Base-by-base conservation (phyloP, 495 filamentous ascomycete species). In the Hypoxylon fuscum region DNA sequence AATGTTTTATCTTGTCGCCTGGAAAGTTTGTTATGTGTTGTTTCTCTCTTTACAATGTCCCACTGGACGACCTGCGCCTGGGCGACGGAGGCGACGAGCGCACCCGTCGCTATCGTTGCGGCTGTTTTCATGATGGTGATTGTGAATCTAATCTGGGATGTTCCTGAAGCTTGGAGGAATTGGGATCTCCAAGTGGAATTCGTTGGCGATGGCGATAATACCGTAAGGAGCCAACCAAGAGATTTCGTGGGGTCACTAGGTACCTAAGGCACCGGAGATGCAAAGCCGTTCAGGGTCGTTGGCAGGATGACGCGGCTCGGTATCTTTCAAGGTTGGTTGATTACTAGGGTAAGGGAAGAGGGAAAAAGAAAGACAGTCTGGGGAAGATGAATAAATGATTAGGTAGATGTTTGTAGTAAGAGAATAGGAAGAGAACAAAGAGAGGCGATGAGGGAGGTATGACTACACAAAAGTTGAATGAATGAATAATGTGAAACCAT, bases 61-160 rank as follows among this genome's bases (percentile, higher is more conserved):
- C 78, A 82, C 46, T 76, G 71, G 2, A 82, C 74, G 5, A 82
- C 32, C 55, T 75, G 73, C 18, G 78, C 74, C n/a, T 55, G 54
- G 0, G 59, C 69, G 11, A 56, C 49, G 5, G 70, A 72, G 12
- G 66, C 70, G 34, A 78, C 54, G 44, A 78, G 43, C 3, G 66
- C 64, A 54, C 73, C 66, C 37, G 70, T 57, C 32, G 68, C 57
- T 23, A 75, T 35, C n/a, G 50, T 59, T 2, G 55, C 46, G 31
- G 53, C 38, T 32, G 50, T 48, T 46, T 46, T 66, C 69, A 72
- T 72, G 12, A 6, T 67, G n/a, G n/a, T n/a, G n/a, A n/a, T n/a
- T n/a, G n/a, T n/a, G n/a, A n/a, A n/a, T 38, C 21, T 21, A 15
- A 46, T 15, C 2, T 44, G 7, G 29, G 18, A 17, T 44, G 14